Percentiles rank a stretch among this genome's conserved stretches.
Conservation (phyloP, 495 filamentous ascomycete species). For the Sporormia fimetaria region DNA sequence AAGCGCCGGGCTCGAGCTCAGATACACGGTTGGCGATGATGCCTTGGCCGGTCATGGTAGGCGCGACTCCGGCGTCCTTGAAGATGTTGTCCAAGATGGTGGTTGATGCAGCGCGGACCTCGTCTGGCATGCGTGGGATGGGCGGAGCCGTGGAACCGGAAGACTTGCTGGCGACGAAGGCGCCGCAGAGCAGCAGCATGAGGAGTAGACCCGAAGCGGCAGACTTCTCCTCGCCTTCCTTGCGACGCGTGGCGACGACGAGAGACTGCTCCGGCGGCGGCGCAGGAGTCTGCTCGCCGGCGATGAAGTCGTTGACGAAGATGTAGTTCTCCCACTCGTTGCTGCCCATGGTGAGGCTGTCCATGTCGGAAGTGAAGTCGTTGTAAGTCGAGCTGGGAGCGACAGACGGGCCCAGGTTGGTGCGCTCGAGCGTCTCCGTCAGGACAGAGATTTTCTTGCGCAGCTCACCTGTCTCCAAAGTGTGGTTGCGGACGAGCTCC, state of each 20-base stretch:
- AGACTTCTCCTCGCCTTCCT: constrained; percentile 39
- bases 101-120: constrained; percentile 84
- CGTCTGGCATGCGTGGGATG: constrained; percentile 81
- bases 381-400: constrained; percentile 49
- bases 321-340: constrained; percentile 69
- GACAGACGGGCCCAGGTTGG: constrained; percentile 51
- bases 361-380: constrained; percentile 67
- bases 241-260: constrained; percentile 46
- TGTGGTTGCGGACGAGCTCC: constrained; percentile 78
- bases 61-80: constrained; percentile 46
- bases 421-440: constrained; percentile 71
- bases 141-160: constrained; percentile 44
- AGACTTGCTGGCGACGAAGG: constrained; percentile 85
- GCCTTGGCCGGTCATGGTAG: constrained; percentile 17
- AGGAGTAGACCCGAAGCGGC: constrained; percentile 33
- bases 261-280: constrained; percentile 32
- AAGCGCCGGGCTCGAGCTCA: constrained; percentile 32
- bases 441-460: constrained; percentile 91
- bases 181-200: constrained; percentile 89
- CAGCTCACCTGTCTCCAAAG: constrained; percentile 84
- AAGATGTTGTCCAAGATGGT: constrained; percentile 79
- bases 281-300: constrained; percentile 38
- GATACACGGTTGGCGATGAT: constrained; percentile 30
- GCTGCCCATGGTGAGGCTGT: constrained; percentile 66
- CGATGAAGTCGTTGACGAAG: constrained; percentile 51